Evolutionary conservation across 2,329 filamentous ascomycete genomes (phyloP), one percentile per base, ranked within the genome.

Genomic region (Rasamsonia emersonii): DNA sequence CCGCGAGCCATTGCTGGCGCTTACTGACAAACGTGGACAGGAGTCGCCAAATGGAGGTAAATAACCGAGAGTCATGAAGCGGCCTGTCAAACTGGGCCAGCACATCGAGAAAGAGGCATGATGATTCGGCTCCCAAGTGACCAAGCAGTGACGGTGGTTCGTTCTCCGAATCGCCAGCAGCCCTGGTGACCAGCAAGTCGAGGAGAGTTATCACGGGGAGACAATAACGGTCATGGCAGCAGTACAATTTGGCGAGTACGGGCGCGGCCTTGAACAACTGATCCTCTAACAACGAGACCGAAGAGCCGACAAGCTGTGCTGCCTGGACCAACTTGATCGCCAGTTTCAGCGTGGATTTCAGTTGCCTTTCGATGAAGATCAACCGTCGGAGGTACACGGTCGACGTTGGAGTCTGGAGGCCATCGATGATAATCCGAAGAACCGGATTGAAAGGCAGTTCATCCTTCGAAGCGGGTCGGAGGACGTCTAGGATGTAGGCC

Each of bases 81-180:
- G 88, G 86, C 43, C 76, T 77, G 44, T 89, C 85, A 16, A 95
- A 68, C 38, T 77, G 73, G 4, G 83, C 79, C 5, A 96, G 64
- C 4, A 91, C 67, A 39, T 81, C 75, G 15, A 98, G 67, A 51
- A 98, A 93, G 23, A 82, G 80, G 46, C 84, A 86, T 8, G 88
- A 84, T 6, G 85, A 79, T 34, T 85, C 77, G 7, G 85, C 73
- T 2, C 86, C 86, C 5, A 98, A 67, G 51, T 93, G 86, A 18
- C 88, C 88, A 14, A 98, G 74, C n/a, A 98, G 69, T 5, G 89
- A 95, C n/a, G 86, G 84, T 1, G 88, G 86, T 45, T 95, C 86
- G n/a, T 69, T 70, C 18, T 71, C 62, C 10, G 69, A 64, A 30
- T 63, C 47, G 39, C 75, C 75, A 15, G 79, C 75, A 15, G 82